Base-by-base conservation (phyloP, 768 basidiomycete species). In the Clavulina sp. region DNA sequence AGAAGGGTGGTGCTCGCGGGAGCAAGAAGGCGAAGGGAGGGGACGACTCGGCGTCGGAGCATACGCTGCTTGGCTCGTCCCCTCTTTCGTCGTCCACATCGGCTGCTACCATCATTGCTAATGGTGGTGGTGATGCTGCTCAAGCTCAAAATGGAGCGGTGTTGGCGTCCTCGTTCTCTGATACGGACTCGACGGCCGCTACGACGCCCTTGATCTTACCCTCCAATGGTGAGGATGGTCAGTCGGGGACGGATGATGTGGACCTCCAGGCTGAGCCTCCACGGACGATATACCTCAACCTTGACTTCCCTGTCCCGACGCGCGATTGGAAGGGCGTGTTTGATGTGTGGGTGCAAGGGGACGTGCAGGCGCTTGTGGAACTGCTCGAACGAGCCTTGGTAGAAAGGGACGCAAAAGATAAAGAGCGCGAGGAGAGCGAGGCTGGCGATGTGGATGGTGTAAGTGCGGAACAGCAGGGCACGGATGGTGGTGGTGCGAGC, bases 311-410 rank as follows among this genome's bases (percentile, higher is more conserved):
- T 1, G 76, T 80, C 5, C 86, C 86, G 3, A 78, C 78, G 5
- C 71, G 81, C 50, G 86, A 89, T 56, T 92, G 86, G 87, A 82
- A 84, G 55, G 82, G 78, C 5, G 80, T 92, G 2, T 92, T 95
- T 57, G 89, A 95, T 64, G 74, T 76, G 34, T 93, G 87, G 84
- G 64, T 89, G 51, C 77, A 88, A 58, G 87, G 89, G 1, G 88
- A 93, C 60, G 80, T 84, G 2, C 91, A 95, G 41, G 4, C 1
- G 26, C 26, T 34, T 18, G 51, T 48, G 30, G 1, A 9, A 13
- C 29, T n/a, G 9, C 13, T 49, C 18, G 24, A 13, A 50, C 31
- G 52, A 52, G 52, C 32, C 53, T 31, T 53, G 23, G 23, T 24
- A 7, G 5, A 48, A 29, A 41, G 53, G 44, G 54, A 54, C 28